Evolutionary conservation across 169 alveolate genomes (phyloP).

Genomic region (Nephromyces sp.): DNA sequence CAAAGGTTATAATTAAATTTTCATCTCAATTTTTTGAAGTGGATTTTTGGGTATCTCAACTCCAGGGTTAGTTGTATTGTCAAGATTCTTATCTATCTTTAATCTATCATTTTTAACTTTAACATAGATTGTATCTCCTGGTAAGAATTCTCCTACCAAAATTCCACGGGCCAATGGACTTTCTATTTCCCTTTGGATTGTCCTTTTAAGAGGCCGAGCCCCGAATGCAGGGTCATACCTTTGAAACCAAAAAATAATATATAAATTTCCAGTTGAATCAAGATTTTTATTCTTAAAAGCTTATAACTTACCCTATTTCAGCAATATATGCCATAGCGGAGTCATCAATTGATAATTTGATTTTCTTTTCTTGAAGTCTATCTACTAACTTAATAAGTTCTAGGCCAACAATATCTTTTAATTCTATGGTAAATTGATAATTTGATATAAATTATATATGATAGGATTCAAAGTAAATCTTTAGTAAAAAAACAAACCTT

Average conservation of each 20-base stretch:
- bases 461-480: no score
- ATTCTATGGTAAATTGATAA: slow-evolving; percentile 34
- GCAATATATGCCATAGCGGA: slow-evolving; percentile 66
- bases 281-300: background rate
- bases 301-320: slow-evolving; percentile 48
- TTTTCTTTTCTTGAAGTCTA: slow-evolving; percentile 59
- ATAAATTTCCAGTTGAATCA: background rate
- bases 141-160: slow-evolving; percentile 49
- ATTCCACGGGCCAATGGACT: slow-evolving; percentile 62
- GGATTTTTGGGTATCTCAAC: no score
- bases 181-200: slow-evolving; percentile 70
- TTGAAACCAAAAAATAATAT: background rate
- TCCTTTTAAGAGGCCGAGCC: slow-evolving; percentile 68
- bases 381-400: slow-evolving; percentile 64
- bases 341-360: slow-evolving; percentile 62
- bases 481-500: background rate
- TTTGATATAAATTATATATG: background rate
- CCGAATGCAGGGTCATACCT: slow-evolving; percentile 73
- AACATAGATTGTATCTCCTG: slow-evolving; percentile 51
- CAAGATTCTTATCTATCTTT: background rate
- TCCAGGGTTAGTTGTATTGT: no score
- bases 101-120: slow-evolving; percentile 15
- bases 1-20: no score
- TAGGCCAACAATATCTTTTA: slow-evolving; percentile 58
- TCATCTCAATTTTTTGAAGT: no score